Percentiles rank a stretch among this genome's conserved stretches.
Conservation (phyloP, 108 stramenopile genomes). For the Pseudonitzschia delicatissima region DNA sequence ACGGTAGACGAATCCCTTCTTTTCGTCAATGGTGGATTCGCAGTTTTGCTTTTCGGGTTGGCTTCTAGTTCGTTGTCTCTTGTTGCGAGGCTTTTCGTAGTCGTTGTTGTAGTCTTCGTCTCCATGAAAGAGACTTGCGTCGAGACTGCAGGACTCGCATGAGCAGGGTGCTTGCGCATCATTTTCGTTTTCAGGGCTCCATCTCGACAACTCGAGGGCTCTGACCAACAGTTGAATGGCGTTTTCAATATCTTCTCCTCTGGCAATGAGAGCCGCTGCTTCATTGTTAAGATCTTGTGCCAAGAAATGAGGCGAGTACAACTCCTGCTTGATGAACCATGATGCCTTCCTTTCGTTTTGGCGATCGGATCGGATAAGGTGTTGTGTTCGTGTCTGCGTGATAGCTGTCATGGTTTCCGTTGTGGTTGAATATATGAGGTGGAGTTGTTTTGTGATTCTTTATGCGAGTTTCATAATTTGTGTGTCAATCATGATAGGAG, state of each 20-base stretch:
- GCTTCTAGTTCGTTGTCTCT: not conserved
- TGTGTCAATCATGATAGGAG: too few species aligned
- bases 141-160: not conserved
- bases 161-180: not conserved
- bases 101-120: not conserved
- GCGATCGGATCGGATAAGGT: too few species aligned
- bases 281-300: conserved; percentile 24
- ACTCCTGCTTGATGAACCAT: too few species aligned
- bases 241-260: not conserved
- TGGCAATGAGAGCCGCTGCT: not conserved
- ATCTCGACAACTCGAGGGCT: not conserved
- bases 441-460: too few species aligned
- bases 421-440: too few species aligned
- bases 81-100: not conserved
- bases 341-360: too few species aligned
- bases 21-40: not conserved
- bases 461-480: too few species aligned
- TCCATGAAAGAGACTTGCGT: not conserved
- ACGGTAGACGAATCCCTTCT: conserved; percentile 12
- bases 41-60: too few species aligned
- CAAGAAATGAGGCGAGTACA: too few species aligned
- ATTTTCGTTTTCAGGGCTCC: not conserved
- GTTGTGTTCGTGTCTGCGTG: too few species aligned
- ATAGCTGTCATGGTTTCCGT: too few species aligned
- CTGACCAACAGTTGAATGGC: not conserved